Evolutionary conservation across 2,329 filamentous ascomycete species (phyloP).

Genomic region (Proliferodiscus dingleyae): DNA sequence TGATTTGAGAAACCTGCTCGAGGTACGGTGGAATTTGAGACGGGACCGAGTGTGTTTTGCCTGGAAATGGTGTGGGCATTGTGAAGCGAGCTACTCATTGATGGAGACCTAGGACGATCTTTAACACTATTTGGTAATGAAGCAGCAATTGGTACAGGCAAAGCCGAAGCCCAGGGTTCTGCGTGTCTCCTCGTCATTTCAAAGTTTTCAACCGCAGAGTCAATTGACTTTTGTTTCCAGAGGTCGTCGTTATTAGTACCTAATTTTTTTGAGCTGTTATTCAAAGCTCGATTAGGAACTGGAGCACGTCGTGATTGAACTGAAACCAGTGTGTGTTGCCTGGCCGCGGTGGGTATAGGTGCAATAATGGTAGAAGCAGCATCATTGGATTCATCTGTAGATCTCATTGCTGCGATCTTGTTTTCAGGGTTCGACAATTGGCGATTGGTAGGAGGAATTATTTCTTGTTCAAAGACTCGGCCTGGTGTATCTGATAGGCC

Average conservation of each 20-base stretch:
- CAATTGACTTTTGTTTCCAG: slow-evolving; percentile 3
- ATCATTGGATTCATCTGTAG: not conserved
- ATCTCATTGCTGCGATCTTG: not conserved
- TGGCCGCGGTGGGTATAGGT: not conserved
- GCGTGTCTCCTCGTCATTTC: not conserved
- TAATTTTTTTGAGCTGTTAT: not conserved
- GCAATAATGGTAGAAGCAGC: not conserved
- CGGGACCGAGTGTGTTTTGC: too few species aligned
- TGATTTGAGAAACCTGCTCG: too few species aligned
- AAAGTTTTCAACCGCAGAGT: not conserved
- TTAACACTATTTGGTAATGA: not conserved
- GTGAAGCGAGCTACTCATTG: not conserved
- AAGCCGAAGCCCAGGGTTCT: not conserved
- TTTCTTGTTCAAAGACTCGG: not conserved
- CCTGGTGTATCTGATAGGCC: not conserved
- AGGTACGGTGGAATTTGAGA: too few species aligned
- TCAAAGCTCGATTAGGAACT: not conserved
- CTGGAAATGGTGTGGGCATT: too few species aligned
- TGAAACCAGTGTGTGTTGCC: slow-evolving; percentile 6
- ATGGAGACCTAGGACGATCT: not conserved
- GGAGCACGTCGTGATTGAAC: slow-evolving; percentile 12
- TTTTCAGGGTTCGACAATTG: not conserved
- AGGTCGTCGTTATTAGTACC: not conserved
- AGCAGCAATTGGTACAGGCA: not conserved
- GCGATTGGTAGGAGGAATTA: not conserved